Evolutionary conservation across 176 grass and related monocot genomes (phyloP).

Genomic region (Raddia guianensis): DNA sequence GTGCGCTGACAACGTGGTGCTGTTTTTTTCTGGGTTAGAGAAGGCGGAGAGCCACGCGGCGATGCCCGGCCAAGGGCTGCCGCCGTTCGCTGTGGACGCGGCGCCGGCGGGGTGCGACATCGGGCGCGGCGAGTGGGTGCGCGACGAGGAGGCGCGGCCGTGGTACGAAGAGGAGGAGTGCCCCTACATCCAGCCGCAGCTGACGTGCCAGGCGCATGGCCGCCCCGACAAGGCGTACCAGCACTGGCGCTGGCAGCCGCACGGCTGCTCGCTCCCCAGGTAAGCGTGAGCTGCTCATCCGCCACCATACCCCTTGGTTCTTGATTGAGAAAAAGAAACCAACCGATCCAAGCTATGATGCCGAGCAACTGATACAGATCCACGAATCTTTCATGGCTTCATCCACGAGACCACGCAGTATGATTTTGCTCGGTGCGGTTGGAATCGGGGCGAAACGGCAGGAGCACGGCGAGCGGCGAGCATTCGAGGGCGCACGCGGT

Average conservation of each 20-base stretch:
- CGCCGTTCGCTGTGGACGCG: conserved; percentile 17
- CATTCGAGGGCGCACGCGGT: conserved; percentile 9
- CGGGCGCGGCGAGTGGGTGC: conserved; percentile 65
- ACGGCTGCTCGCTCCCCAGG: conserved; percentile 77
- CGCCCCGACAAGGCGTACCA: conserved; percentile 73
- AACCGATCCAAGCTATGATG: neutral
- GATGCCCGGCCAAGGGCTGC: neutral
- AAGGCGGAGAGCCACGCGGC: neutral
- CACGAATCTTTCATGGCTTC: neutral
- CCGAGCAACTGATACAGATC: neutral
- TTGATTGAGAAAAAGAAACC: neutral
- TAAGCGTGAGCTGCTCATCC: neutral
- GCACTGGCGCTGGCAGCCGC: conserved; percentile 83
- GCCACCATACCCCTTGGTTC: too few species aligned
- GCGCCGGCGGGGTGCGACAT: conserved; percentile 56
- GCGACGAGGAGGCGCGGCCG: conserved; percentile 74
- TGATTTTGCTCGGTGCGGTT: neutral
- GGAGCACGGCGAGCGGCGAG: conserved; percentile 31
- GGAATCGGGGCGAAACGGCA: neutral
- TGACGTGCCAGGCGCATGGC: conserved; percentile 80
- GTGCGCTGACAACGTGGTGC: neutral
- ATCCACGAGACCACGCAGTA: neutral
- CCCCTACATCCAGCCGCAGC: conserved; percentile 90
- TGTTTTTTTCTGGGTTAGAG: conserved; percentile 3
- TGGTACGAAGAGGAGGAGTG: conserved; percentile 75